Evolutionary conservation across 208 protist genomes (phyloP), one percentile per base, ranked within the genome.

Genomic region (Crithidia mellificae): DNA sequence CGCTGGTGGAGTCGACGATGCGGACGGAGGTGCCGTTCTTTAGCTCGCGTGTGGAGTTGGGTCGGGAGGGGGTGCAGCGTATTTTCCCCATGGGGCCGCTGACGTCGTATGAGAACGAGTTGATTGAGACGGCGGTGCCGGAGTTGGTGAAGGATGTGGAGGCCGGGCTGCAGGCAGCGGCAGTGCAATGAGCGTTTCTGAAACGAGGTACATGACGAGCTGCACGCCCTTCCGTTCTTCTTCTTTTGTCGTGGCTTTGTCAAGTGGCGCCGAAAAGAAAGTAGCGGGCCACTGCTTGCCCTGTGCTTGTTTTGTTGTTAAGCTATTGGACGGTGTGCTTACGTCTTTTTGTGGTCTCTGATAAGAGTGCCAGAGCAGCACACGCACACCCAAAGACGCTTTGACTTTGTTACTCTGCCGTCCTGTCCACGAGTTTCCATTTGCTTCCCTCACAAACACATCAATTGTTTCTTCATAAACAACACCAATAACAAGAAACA

Each of bases 91-190:
- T 93, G 72, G 84, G 83, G 1, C 34, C 54, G 20, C 46, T 94
- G 53, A 91, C 78, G n/a, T 17, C 70, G 3, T 91, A 77, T 53
- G 88, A 93, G 75, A 56, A 79, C 41, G 83, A 87, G 52, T 63
- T 88, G 32, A 76, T 98, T n/a, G 87, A 96, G 54, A 75, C 65
- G 29, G 74, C 90, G 20, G 74, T 95, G 29, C 81, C 82, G 27
- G 79, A 91, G 57, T 78, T 98, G 27, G 70, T 79, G 32, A 74
- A 78, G 61, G 91, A 95, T 61, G 95, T 97, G 24, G 72, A 87
- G 57, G 88, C 90, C 29, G 96, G 92, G 27, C 41, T 93, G 49
- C 57, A 68, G 17, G 55, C 69, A 15, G 53, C 63, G 17, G 19
- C 64, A 2, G 6, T 7, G 32, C 29, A 57, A 77, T 65, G 59